phyloP scores from a whole-genome alignment of 306 rosid species.

The Parietaria judaica region DNA sequence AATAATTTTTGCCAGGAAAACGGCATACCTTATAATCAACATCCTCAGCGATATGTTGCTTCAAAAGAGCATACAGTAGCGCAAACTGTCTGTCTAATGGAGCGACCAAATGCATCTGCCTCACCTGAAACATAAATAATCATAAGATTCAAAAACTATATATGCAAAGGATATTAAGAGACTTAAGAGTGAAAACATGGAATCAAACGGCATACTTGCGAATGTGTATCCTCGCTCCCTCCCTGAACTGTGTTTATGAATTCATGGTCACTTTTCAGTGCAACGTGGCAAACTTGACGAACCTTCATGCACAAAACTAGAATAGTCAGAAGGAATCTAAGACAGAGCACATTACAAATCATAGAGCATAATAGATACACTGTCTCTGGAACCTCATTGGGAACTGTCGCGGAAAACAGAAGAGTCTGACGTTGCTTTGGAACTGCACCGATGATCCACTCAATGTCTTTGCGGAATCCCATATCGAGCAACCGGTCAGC shows the following conservation, averaged over 20 bases:
- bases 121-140: constrained; percentile 60
- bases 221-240: constrained; percentile 87
- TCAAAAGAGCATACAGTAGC: constrained; percentile 54
- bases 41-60: constrained; percentile 85
- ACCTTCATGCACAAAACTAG: constrained; percentile 48
- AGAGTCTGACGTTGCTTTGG: constrained; percentile 94
- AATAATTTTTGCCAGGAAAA: no score
- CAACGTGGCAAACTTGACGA: constrained; percentile 83
- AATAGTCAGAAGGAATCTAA: not conserved
- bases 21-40: constrained; percentile 74
- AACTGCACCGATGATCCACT: constrained; percentile 69
- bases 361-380: not conserved
- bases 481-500: constrained; percentile 96
- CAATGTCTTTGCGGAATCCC: constrained; percentile 96
- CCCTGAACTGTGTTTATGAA: constrained; percentile 74
- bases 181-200: not conserved
- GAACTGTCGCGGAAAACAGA: constrained; percentile 89
- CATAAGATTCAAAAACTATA: constrained; percentile 4
- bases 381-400: constrained; percentile 54
- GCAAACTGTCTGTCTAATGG: constrained; percentile 75
- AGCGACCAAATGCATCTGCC: constrained; percentile 65
- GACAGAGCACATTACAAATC: constrained; percentile 6
- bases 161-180: not conserved
- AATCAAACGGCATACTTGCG: constrained; percentile 42
- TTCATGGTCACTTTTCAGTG: constrained; percentile 86